Conservation (phyloP, 2,329 filamentous ascomycete species). For the Aspergillus pseudonomiae region DNA sequence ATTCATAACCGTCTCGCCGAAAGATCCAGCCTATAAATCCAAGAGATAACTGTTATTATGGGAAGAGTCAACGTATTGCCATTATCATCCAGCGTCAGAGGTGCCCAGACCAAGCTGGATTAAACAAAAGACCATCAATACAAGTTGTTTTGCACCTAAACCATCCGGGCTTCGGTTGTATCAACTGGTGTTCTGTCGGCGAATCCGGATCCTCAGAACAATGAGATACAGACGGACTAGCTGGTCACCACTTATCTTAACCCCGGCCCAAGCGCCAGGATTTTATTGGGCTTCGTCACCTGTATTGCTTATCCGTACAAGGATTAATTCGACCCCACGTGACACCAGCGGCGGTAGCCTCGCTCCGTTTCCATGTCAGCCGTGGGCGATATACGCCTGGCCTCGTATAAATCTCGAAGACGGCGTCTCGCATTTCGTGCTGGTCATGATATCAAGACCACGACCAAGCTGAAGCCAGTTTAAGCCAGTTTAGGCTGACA, state of each 20-base stretch:
- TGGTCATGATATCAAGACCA: neutral
- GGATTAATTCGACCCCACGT: neutral
- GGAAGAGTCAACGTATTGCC: neutral
- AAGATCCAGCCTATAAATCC: neutral
- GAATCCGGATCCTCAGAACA: neutral
- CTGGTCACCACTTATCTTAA: neutral
- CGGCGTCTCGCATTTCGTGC: neutral
- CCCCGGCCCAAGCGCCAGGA: neutral
- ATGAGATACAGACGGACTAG: neutral
- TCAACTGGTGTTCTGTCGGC: neutral
- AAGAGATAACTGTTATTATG: neutral
- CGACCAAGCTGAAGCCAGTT: neutral
- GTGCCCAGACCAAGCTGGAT: neutral
- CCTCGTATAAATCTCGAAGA: neutral
- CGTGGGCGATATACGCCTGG: neutral
- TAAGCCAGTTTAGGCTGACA: too few relatives aligned
- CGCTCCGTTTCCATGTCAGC: conserved; percentile 7
- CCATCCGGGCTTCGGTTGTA: neutral
- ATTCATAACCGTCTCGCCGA: too few relatives aligned
- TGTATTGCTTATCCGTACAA: neutral
- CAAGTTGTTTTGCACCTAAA: neutral
- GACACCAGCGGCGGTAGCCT: conserved; percentile 3
- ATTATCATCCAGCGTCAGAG: neutral
- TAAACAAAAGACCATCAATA: neutral
- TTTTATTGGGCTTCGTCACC: neutral